Base-by-base conservation (phyloP, 2,329 filamentous ascomycete species). In the Curvularia sp. region DNA sequence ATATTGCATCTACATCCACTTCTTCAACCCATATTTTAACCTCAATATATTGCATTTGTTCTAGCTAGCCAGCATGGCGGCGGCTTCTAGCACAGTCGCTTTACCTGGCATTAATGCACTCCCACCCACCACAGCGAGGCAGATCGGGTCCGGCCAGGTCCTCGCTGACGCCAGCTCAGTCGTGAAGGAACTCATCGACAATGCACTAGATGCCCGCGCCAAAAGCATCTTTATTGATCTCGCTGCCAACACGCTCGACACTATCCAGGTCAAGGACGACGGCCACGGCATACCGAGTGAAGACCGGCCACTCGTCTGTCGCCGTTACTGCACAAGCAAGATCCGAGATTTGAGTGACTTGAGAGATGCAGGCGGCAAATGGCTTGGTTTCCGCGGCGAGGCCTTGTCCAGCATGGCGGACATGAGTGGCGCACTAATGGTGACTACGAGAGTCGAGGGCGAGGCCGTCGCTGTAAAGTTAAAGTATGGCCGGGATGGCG, bases 111-210 rank as follows among this genome's bases (percentile, higher is more conserved):
- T 83, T 57, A 68, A 77, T 47, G 76, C 76, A 54, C 77, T 83
- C 13, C 76, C 79, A 30, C 70, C 75, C 42, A 67, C 73, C 4
- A 79, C 79, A 13, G 78, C 83, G 22, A 82, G 83, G 47, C 82
- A 85, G 10, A 80, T 93, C 6, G 84, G 86, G 35, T 86, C 89
- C 7, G 81, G 85, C 2, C 81, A 88, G 64, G 81, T 83, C 46
- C 82, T 93, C 49, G 80, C 83, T 5, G 85, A 85, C 7, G 83
- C 90, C 0, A 77, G 81, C 12, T 83, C 85, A 10, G 78, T 91
- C 2, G 84, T 92, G 66, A 93, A 93, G 71, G 91, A 93, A 75
- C 85, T 93, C 4, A 75, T 93, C 31, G 91, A 93, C 66, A 93
- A 94, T 74, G 83, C 89, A 43, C 83, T 93, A 20, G 90, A 94